Base-by-base conservation (phyloP, 2,329 filamentous ascomycete genomes). In the Colletotrichum spinosum region DNA sequence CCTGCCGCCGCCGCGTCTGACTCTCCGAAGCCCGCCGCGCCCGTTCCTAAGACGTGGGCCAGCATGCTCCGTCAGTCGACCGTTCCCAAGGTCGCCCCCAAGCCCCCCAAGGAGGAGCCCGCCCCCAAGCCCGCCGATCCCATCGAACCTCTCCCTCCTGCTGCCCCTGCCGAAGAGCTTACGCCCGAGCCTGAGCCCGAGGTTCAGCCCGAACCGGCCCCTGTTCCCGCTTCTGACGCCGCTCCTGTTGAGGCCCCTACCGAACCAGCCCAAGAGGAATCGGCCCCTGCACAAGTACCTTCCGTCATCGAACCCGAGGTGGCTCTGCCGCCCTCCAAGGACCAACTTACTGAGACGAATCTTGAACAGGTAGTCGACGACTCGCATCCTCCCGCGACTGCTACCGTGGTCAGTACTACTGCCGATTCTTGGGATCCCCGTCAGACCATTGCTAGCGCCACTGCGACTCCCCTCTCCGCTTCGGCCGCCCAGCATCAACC, bases 271-370 rank as follows among this genome's bases (percentile, higher is more conserved):
- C 63, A 57, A 49, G 71, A 73, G 44, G 73, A 74, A 60, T 69
- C 72, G 49, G 66, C 71, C 35, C 63, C 70, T 13, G 71, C 72
- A 39, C 71, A 73, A 69, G 50, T 67, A 64, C 55, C 65, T 60
- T n/a, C 77, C 59, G 77, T 81, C 46, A 79, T 81, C 64, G 84
- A 84, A 65, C 78, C 84, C 58, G 86, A 85, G 71, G 78, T 84
- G 55, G 81, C 85, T 52, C 78, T 95, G 50, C 85, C 86, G 52
- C 90, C 92, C 13, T 87, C 92, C 33, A 90, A 92, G 79, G 93
- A 94, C 76, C 89, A 94, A 73, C 86, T 98, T 70, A 98, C 95
- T 35, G 90, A 95, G 81, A 91, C 90, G 72, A 98, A 98, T 79
- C 90, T 98, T 63, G 94, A 97, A 77, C 92, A 95, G 79, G 86